Percentiles rank a stretch among this genome's conserved stretches.
phyloP scores from a whole-genome alignment of 2,329 filamentous ascomycete species.

The Clonostachys rosea region DNA sequence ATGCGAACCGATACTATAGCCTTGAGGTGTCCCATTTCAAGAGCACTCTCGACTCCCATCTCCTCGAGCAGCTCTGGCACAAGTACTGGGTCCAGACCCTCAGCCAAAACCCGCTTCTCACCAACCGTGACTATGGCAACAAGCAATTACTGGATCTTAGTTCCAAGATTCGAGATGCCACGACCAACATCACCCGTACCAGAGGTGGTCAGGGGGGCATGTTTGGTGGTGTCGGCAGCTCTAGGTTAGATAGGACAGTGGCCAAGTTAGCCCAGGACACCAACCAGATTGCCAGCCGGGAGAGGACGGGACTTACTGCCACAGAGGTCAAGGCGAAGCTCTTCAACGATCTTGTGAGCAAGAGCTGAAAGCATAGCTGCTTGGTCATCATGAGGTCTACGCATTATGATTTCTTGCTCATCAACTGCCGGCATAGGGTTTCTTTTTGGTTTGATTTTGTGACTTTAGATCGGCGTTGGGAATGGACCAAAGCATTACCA shows the following conservation, averaged over 20 bases:
- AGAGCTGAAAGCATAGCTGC: neutral
- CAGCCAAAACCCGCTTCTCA: conserved; percentile 83
- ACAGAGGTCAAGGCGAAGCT: conserved; percentile 59
- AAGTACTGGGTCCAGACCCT: conserved; percentile 99
- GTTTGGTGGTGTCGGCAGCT: neutral
- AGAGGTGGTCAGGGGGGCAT: conserved; percentile 11
- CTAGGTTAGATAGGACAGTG: conserved; percentile 37
- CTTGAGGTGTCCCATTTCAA: conserved; percentile 94
- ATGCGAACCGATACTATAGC: conserved; percentile 85
- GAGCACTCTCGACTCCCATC: conserved; percentile 79
- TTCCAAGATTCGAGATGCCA: conserved; percentile 71
- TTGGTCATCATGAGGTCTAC: neutral
- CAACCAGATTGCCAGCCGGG: conserved; percentile 57
- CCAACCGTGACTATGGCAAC: conserved; percentile 88
- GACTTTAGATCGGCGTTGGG: neutral
- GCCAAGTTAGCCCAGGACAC: conserved; percentile 57
- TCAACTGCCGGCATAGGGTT: neutral
- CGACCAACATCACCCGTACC: conserved; percentile 17
- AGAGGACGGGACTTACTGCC: conserved; percentile 58
- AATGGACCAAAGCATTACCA: neutral
- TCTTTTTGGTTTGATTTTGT: neutral
- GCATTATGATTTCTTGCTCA: neutral
- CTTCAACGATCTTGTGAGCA: conserved; percentile 39
- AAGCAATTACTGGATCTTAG: conserved; percentile 89
- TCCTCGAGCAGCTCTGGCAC: conserved; percentile 91